A percentile compares a stretch with the other conserved stretches of the same genome.
phyloP scores from a whole-genome alignment of 1,284 basidiomycete species.

The Moesziomyces sp. region DNA sequence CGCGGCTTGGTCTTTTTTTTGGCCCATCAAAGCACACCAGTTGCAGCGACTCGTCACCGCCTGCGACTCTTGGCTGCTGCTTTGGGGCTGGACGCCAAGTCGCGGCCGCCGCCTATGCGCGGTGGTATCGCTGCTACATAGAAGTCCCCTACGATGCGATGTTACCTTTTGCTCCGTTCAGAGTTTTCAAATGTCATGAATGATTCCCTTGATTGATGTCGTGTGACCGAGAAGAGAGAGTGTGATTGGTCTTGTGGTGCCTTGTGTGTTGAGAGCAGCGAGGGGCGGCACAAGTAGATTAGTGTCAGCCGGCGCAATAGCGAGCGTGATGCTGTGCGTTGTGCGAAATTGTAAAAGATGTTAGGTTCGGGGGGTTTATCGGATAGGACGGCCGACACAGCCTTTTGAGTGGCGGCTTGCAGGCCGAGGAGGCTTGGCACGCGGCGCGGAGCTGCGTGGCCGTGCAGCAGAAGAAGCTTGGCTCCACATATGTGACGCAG shows the following conservation, averaged over 20 bases:
- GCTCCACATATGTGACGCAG: background rate
- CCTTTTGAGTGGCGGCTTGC: background rate
- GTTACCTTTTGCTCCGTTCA: constrained; percentile 37
- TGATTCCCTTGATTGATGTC: constrained; percentile 13
- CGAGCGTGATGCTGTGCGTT: too few relatives aligned
- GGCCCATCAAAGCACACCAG: constrained; percentile 1
- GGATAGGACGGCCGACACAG: background rate
- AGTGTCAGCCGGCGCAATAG: too few relatives aligned
- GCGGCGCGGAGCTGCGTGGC: background rate
- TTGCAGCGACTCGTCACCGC: constrained; percentile 47
- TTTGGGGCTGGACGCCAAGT: background rate
- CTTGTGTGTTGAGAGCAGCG: too few relatives aligned
- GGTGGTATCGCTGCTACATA: constrained; percentile 19
- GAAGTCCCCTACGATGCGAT: constrained; percentile 29
- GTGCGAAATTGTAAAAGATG: too few relatives aligned
- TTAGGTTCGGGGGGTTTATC: too few relatives aligned
- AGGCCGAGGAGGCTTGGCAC: background rate
- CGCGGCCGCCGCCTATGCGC: constrained; percentile 2
- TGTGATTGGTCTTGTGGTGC: too few relatives aligned
- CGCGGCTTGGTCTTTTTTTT: constrained; percentile 1
- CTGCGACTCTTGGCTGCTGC: background rate
- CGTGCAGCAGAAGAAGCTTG: background rate
- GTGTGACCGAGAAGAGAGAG: background rate
- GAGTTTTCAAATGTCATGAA: constrained; percentile 42
- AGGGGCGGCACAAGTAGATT: too few relatives aligned